Evolutionary conservation across 2,329 filamentous ascomycete species (phyloP).

Genomic region (Pseudogymnoascus sp.): DNA sequence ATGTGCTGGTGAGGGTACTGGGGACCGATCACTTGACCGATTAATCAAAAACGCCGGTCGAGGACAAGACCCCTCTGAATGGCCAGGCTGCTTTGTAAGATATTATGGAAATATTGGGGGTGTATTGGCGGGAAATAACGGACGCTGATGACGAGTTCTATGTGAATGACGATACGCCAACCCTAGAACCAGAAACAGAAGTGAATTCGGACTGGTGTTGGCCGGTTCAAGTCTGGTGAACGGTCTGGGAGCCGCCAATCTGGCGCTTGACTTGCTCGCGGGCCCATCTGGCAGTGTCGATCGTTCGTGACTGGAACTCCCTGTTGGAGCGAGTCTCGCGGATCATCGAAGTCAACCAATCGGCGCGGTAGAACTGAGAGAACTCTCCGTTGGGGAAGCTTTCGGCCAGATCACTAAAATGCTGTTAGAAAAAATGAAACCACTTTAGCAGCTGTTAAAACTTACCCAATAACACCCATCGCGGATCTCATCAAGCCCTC

Average conservation of each 20-base stretch:
- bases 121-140: conserved; percentile 13
- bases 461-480: conserved; percentile 95
- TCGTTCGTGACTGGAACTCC: conserved; percentile 77
- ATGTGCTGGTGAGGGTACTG: conserved; percentile 11
- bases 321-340: conserved; percentile 87
- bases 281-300: conserved; percentile 94
- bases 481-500: conserved; percentile 87
- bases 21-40: conserved; percentile 20
- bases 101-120: conserved; percentile 12
- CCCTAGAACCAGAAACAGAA: conserved; percentile 10
- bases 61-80: conserved; percentile 33
- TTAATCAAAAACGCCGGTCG: conserved; percentile 27
- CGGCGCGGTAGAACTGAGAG: conserved; percentile 74
- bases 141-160: conserved; percentile 13
- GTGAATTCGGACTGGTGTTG: background rate
- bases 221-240: conserved; percentile 30
- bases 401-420: conserved; percentile 77
- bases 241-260: conserved; percentile 44
- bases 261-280: conserved; percentile 97
- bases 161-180: conserved; percentile 12
- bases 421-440: background rate
- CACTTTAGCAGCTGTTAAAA: conserved; percentile 18
- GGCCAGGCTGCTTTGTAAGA: conserved; percentile 21
- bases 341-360: conserved; percentile 85
- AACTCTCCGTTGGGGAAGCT: conserved; percentile 89